A percentile compares a stretch with the other conserved stretches of the same genome.
Evolutionary conservation across 2,329 filamentous ascomycete genomes (phyloP).

Genomic region (Neofusicoccum sp.): DNA sequence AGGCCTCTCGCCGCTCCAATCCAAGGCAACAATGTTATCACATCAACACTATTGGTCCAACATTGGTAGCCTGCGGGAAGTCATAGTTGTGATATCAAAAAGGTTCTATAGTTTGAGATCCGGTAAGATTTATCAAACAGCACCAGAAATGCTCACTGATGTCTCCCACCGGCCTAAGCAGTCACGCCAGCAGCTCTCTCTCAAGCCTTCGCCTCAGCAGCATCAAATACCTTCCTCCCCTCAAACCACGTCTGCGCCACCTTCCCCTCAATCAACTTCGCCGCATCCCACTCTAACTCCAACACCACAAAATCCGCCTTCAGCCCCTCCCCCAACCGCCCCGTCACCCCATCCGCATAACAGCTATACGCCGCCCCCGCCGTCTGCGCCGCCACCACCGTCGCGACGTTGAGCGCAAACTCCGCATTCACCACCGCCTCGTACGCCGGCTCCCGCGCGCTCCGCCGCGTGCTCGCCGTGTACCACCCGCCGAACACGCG

Average conservation of each 20-base stretch:
- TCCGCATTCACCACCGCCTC: constrained; percentile 51
- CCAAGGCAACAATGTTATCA: no score
- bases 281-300: constrained; percentile 51
- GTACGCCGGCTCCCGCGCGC: constrained; percentile 49
- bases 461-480: constrained; percentile 57
- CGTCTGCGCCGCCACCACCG: constrained; percentile 56
- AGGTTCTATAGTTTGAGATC: no score
- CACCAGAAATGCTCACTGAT: no score
- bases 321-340: constrained; percentile 52
- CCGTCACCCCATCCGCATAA: constrained; percentile 57
- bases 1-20: no score
- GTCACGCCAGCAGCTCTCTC: no score
- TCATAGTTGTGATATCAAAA: no score
- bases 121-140: no score
- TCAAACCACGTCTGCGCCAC: constrained; percentile 56
- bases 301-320: constrained; percentile 59
- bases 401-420: constrained; percentile 53
- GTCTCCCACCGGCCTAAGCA: no score
- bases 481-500: constrained; percentile 57
- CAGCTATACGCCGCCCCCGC: constrained; percentile 57
- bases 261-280: constrained; percentile 46
- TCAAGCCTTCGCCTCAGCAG: no score
- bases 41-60: no score
- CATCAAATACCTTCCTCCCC: constrained; percentile 43
- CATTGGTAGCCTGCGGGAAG: no score